Evolutionary conservation across 1,284 basidiomycete genomes (phyloP).

Genomic region (Ustilago shanxiensis): DNA sequence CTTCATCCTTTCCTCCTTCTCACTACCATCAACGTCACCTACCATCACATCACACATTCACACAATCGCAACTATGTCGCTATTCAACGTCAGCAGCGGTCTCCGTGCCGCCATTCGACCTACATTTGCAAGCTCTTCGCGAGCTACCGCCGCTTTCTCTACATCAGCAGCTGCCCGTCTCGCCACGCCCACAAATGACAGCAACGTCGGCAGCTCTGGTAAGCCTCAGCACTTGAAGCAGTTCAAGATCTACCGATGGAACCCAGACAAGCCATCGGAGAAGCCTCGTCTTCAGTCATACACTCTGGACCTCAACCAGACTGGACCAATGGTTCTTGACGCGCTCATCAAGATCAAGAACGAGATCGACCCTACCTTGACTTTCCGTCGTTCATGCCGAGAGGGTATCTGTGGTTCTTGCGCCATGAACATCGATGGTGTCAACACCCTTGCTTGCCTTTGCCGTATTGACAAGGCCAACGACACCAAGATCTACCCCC

Average conservation of each 20-base stretch:
- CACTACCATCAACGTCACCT: constrained; percentile 9
- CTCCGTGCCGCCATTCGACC: constrained; percentile 46
- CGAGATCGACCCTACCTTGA: constrained; percentile 94
- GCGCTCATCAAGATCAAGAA: constrained; percentile 98
- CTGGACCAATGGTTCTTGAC: constrained; percentile 95
- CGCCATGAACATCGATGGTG: constrained; percentile 98
- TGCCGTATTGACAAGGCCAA: constrained; percentile 89
- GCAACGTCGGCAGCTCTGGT: constrained; percentile 35
- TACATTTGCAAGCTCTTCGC: constrained; percentile 34
- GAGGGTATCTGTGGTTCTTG: constrained; percentile 99
- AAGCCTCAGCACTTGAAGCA: constrained; percentile 65
- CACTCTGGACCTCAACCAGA: constrained; percentile 91
- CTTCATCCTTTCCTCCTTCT: background rate
- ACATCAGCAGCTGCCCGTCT: constrained; percentile 58
- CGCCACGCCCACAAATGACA: constrained; percentile 64
- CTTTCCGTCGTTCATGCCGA: constrained; percentile 94
- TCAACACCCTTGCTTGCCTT: constrained; percentile 95
- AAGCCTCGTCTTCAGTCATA: constrained; percentile 94
- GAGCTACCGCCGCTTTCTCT: constrained; percentile 53
- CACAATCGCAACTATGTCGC: constrained; percentile 31
- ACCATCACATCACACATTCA: background rate
- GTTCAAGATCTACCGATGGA: constrained; percentile 72
- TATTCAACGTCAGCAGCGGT: constrained; percentile 45
- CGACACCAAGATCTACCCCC: constrained; percentile 90
- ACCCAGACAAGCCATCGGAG: constrained; percentile 92